phyloP scores from a whole-genome alignment of 768 basidiomycete species.

The Tulasnella sp. region DNA sequence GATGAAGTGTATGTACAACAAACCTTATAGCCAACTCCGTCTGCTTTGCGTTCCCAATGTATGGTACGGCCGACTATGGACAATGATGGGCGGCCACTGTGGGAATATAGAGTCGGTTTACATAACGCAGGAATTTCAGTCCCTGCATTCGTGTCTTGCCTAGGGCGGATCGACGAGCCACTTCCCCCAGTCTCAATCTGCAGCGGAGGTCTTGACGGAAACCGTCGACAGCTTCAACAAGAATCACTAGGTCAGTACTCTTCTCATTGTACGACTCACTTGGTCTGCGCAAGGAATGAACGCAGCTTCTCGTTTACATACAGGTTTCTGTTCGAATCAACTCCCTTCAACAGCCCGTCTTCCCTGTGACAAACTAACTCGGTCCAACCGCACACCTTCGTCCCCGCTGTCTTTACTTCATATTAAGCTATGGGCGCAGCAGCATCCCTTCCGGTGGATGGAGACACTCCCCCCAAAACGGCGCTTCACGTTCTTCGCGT shows the following conservation, averaged over 20 bases:
- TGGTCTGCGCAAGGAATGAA: neutral
- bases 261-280: neutral
- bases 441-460: slow-evolving; percentile 9
- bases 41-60: no score
- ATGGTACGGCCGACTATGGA: no score
- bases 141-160: neutral
- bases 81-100: neutral
- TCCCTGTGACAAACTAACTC: no score
- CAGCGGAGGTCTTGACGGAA: neutral
- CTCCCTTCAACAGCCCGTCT: neutral
- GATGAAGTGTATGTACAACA: no score
- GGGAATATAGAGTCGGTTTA: neutral
- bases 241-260: neutral
- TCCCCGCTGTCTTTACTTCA: neutral
- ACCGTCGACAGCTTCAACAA: neutral
- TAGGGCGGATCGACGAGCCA: neutral
- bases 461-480: slow-evolving; percentile 38
- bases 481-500: slow-evolving; percentile 86
- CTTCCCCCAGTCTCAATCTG: neutral
- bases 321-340: neutral
- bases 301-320: neutral
- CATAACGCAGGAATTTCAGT: neutral
- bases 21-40: no score
- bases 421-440: slow-evolving; percentile 9
- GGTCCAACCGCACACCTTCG: no score